phyloP scores from a whole-genome alignment of 768 basidiomycete genomes.

The Boletus barrowsii region DNA sequence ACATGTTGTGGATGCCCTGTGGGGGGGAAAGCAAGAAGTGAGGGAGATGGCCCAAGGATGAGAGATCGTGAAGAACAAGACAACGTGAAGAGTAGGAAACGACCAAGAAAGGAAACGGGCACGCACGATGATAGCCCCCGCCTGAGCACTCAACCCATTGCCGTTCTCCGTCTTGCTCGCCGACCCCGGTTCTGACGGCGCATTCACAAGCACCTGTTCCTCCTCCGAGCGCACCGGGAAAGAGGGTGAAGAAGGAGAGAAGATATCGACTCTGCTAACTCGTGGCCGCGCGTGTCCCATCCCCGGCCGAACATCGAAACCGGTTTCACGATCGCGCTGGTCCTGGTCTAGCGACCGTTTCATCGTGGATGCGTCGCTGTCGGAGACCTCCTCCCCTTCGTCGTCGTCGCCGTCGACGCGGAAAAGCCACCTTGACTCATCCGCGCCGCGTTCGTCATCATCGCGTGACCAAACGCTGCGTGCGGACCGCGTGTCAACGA shows the following conservation, averaged over 20 bases:
- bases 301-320: slow-evolving; percentile 8
- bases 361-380: not conserved
- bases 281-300: slow-evolving; percentile 44
- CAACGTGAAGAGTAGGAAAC: not conserved
- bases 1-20: slow-evolving; percentile 94
- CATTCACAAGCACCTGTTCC: slow-evolving; percentile 4
- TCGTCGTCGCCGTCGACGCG: slow-evolving; percentile 25
- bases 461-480: slow-evolving; percentile 5
- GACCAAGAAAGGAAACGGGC: not conserved
- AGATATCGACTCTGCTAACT: slow-evolving; percentile 45
- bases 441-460: slow-evolving; percentile 15
- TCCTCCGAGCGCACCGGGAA: slow-evolving; percentile 4
- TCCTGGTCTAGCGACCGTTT: slow-evolving; percentile 7
- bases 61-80: too few relatives aligned
- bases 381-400: slow-evolving; percentile 11
- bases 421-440: slow-evolving; percentile 24
- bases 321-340: slow-evolving; percentile 1
- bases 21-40: not conserved
- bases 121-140: slow-evolving; percentile 82
- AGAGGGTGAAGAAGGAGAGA: slow-evolving; percentile 5
- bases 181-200: slow-evolving; percentile 7
- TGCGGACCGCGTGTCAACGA: slow-evolving; percentile 35
- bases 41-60: not conserved
- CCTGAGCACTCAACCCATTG: slow-evolving; percentile 65
- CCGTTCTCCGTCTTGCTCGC: slow-evolving; percentile 9